Conservation (phyloP, 1,284 basidiomycete genomes). For the Amanita bisporigera region DNA sequence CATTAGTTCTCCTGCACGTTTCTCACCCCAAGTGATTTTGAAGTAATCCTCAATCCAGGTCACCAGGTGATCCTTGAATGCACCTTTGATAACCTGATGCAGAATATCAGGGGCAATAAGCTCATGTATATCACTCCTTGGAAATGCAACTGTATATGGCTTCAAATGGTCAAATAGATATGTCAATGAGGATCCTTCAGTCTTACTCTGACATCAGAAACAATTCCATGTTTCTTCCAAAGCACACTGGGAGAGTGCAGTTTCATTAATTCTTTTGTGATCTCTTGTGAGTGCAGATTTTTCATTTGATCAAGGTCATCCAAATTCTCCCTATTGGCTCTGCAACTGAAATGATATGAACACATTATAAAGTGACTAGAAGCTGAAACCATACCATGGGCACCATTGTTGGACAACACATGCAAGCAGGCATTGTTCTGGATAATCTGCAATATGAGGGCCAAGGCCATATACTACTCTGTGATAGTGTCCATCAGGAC, state of each 20-base stretch:
- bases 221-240: conserved; percentile 18
- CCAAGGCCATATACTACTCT: conserved; percentile 30
- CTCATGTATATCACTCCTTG: no score
- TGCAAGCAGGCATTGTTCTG: conserved; percentile 33
- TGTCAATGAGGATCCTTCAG: no score
- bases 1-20: conserved; percentile 12
- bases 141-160: conserved; percentile 5
- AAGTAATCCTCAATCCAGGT: no score
- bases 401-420: conserved; percentile 36
- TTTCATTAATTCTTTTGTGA: no score
- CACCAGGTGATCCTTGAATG: no score
- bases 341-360: not conserved
- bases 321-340: not conserved
- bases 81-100: no score
- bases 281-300: conserved; percentile 17
- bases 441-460: conserved; percentile 40
- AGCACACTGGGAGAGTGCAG: no score
- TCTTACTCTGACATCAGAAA: not conserved
- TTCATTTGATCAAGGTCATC: not conserved
- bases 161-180: not conserved
- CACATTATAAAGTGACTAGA: no score
- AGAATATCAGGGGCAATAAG: no score
- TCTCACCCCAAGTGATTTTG: no score
- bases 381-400: conserved; percentile 14
- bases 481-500: conserved; percentile 33